A percentile compares a stretch with the other conserved stretches of the same genome.
These are phyloP conservation scores for Trametes coccinea DNA, from an alignment of 768 basidiomycete genomes.

Conservation along the genomic window DNA sequence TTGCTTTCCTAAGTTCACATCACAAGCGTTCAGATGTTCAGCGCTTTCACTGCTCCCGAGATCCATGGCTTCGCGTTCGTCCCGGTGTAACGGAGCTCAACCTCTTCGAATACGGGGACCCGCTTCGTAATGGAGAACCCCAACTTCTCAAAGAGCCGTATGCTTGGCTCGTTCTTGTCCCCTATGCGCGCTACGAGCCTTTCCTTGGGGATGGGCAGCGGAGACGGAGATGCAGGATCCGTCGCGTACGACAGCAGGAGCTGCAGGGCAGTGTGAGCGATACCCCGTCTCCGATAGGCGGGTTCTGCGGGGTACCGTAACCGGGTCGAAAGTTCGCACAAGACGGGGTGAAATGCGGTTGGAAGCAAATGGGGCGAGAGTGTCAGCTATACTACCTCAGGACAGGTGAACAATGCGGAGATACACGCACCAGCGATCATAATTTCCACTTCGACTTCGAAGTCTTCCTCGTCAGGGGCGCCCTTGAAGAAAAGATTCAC, in stretches of 20 bases:
- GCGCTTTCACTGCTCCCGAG: constrained; percentile 11
- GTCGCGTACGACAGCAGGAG: constrained; percentile 73
- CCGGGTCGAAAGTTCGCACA: not conserved
- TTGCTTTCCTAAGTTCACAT: too few relatives aligned
- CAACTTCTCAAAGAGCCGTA: constrained; percentile 70
- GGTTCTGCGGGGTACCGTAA: constrained; percentile 45
- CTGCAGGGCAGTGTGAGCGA: constrained; percentile 61
- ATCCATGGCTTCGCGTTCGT: constrained; percentile 16
- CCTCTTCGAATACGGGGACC: constrained; percentile 77
- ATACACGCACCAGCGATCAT: constrained; percentile 78
- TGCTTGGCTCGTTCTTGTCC: constrained; percentile 66
- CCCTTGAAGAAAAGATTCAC: constrained; percentile 88
- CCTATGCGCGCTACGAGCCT: constrained; percentile 72
- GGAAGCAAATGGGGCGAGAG: not conserved
- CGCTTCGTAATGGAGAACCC: constrained; percentile 71
- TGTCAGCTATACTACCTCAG: not conserved
- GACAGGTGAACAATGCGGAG: not conserved
- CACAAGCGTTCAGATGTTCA: not conserved
- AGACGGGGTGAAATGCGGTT: constrained; percentile 1
- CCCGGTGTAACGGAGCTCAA: constrained; percentile 64
- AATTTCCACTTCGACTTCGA: constrained; percentile 84
- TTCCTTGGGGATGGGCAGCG: constrained; percentile 44
- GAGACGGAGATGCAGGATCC: constrained; percentile 26
- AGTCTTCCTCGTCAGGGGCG: constrained; percentile 34
- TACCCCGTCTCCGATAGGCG: constrained; percentile 66